Percentiles rank a stretch among this genome's conserved stretches.
Evolutionary conservation across 805 yeast genomes (phyloP).

Genomic region (Metschnikowia lochheadii): DNA sequence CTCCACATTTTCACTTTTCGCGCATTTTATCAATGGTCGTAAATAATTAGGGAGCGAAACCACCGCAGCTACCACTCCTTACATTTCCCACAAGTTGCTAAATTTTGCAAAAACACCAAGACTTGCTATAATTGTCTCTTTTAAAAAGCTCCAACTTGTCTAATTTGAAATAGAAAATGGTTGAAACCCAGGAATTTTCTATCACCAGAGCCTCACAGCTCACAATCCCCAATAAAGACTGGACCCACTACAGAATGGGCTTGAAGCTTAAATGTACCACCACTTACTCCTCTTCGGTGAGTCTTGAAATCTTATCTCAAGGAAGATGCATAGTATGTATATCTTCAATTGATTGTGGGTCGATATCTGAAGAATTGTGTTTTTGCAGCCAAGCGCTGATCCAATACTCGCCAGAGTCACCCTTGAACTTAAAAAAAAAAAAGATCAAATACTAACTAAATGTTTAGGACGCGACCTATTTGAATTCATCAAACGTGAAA

Average conservation of each 20-base stretch:
- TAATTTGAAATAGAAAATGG: constrained; percentile 3
- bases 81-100: not conserved
- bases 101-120: not conserved
- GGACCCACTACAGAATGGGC: constrained; percentile 22
- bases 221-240: constrained; percentile 18
- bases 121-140: not conserved
- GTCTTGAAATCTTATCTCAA: constrained; percentile 15
- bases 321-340: constrained; percentile 18
- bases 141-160: not conserved
- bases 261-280: constrained; percentile 15
- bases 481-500: constrained; percentile 13
- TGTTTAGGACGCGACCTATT: constrained; percentile 13
- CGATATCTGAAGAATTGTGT: not conserved
- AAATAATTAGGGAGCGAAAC: not conserved
- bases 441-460: constrained; percentile 3
- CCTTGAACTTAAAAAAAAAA: not conserved
- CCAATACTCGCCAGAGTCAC: not conserved
- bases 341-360: not conserved
- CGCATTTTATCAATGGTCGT: not conserved
- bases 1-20: not conserved
- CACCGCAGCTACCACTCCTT: not conserved
- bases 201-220: constrained; percentile 19
- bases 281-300: constrained; percentile 9
- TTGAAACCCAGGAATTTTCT: constrained; percentile 14
- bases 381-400: constrained; percentile 1